Evolutionary conservation across 345 rosid species (phyloP).

Genomic region (Corchorus capsularis): DNA sequence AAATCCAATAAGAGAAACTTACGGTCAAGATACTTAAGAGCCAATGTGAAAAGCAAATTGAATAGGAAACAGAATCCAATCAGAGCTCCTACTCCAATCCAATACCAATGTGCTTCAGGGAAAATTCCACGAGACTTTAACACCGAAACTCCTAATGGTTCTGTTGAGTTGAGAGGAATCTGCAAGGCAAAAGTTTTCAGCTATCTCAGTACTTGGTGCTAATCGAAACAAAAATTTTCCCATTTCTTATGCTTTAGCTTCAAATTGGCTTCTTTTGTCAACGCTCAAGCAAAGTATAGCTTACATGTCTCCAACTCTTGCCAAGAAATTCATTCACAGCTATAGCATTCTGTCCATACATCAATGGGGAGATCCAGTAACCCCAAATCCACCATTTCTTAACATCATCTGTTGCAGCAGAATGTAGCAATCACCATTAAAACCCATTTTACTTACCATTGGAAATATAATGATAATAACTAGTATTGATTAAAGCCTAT

Average conservation of each 20-base stretch:
- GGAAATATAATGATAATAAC: neutral
- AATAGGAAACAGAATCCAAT: conserved; percentile 60
- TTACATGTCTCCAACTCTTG: conserved; percentile 60
- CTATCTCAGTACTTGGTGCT: neutral
- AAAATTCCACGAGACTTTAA: conserved; percentile 71
- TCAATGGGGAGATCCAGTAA: conserved; percentile 68
- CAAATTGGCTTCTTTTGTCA: neutral
- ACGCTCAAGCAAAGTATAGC: conserved; percentile 12
- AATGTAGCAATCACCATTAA: conserved; percentile 16
- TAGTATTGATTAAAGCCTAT: neutral
- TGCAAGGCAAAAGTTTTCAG: conserved; percentile 27
- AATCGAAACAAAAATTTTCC: neutral
- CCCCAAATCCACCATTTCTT: conserved; percentile 77
- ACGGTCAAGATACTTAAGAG: conserved; percentile 74
- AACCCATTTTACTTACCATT: conserved; percentile 4
- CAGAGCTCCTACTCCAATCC: conserved; percentile 76
- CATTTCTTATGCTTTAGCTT: neutral
- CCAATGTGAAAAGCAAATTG: conserved; percentile 70
- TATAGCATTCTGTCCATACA: conserved; percentile 62
- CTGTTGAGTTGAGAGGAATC: conserved; percentile 54
- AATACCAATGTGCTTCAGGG: conserved; percentile 77
- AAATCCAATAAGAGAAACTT: conserved; percentile 32
- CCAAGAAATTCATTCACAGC: conserved; percentile 71
- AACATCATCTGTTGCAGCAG: conserved; percentile 40
- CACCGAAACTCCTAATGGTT: conserved; percentile 67